Evolutionary conservation across 1,284 basidiomycete genomes (phyloP), one percentile per base, ranked within the genome.

Genomic region (Malassezia slooffiae): DNA sequence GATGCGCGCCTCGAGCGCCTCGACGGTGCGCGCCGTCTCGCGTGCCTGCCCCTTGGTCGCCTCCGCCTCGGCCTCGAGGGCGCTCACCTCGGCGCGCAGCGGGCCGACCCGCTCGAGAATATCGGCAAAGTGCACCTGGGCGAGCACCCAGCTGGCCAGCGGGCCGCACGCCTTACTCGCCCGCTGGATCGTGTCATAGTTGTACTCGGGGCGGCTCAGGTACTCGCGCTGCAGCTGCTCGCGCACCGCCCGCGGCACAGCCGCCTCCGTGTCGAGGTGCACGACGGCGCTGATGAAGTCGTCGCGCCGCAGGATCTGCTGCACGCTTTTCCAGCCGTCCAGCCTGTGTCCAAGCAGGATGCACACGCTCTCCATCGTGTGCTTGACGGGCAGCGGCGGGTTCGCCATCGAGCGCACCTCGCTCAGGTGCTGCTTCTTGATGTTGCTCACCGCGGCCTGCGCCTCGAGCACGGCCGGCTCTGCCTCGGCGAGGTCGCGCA

Each of bases 381-480:
- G 73, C 72, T 97, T 97, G 67, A 99, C 91, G 8, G 87, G 84
- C 65, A 95, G 89, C 0, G 93, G 93, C 36, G 93, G 93, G 65
- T 97, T 97, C 34, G 88, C 86, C 90, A 99, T 96, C 10, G 88
- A 81, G 62, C 95, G 80, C 22, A 99, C 91, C 79, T 99, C 93
- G 60, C 91, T 86, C 37, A 99, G 74, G 59, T 97, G 91, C 70
- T 91, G 87, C 64, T 82, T 82, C 73, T 89, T 96, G 76, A 99
- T 99, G 71, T 85, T 95, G 61, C 84, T 86, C 60, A 99, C 93
- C 21, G 91, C 89, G 2, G 86, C 75, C 64, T 95, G 85, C 8
- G 93, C 93, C 21, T 97, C 91, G 15, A 85, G 71, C 9, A 99
- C 91, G 19, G 93, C 93, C 2, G 93, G 93, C 67, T 99, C 91